Conservation (phyloP, 2,329 filamentous ascomycete genomes). For the Neurospora sp. region DNA sequence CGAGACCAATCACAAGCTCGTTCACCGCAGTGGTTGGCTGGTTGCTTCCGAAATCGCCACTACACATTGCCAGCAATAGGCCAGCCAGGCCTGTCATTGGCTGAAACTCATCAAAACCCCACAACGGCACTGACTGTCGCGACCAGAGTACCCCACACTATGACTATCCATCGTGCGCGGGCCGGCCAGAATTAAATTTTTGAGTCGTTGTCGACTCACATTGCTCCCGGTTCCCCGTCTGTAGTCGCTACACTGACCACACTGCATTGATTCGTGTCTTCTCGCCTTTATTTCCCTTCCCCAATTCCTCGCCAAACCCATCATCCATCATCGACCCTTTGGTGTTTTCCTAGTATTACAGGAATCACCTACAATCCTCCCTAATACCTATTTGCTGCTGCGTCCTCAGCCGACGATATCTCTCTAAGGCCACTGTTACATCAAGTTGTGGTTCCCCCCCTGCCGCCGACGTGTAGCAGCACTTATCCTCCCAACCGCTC, state of each 20-base stretch:
- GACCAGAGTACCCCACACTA: not conserved
- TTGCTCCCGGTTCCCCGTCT: not conserved
- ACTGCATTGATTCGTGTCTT: not conserved
- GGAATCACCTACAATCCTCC: not conserved
- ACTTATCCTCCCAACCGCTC: not conserved
- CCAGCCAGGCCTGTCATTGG: not conserved
- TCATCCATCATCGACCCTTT: not conserved
- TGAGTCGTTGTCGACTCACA: not conserved
- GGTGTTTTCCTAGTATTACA: not conserved
- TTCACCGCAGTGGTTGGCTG: not conserved
- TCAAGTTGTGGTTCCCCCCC: not conserved
- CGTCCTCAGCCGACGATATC: not conserved
- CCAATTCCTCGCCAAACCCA: not conserved
- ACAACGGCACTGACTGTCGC: not conserved
- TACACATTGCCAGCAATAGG: not conserved
- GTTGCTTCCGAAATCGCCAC: not conserved
- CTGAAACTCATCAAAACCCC: not conserved
- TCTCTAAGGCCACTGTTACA: not conserved
- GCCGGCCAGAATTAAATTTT: not conserved
- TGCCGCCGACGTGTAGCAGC: not conserved
- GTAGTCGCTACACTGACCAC: not conserved
- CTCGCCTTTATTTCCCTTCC: not conserved
- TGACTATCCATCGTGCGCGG: not conserved
- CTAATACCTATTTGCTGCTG: not conserved
- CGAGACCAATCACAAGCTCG: not conserved